Evolutionary conservation across 371 early-diverging fungal genomes (phyloP).

Genomic region (Mucor mucedo): DNA sequence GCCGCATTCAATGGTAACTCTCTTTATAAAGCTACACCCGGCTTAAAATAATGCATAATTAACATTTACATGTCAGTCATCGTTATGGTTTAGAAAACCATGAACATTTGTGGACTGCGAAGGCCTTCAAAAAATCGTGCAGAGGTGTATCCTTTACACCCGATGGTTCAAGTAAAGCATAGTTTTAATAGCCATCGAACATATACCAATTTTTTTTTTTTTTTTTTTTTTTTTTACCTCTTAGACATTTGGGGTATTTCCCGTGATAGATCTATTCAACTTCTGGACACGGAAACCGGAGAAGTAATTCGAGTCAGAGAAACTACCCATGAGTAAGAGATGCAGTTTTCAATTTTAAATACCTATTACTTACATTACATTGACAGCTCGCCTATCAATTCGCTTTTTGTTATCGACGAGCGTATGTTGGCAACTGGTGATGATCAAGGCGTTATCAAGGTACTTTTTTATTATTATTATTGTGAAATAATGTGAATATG

Average conservation of each 20-base stretch:
- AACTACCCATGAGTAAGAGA: conserved; percentile 76
- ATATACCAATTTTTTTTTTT: not conserved
- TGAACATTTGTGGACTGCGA: conserved; percentile 59
- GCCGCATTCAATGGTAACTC: conserved; percentile 72
- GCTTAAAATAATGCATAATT: too few species aligned
- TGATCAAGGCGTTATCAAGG: conserved; percentile 88
- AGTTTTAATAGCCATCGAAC: conserved; percentile 1
- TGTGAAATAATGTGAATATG: not conserved
- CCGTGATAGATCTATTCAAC: conserved; percentile 77
- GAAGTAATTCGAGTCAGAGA: conserved; percentile 60
- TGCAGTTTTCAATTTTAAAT: too few species aligned
- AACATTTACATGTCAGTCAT: conserved; percentile 34
- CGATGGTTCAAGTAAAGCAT: conserved; percentile 69
- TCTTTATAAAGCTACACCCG: too few species aligned
- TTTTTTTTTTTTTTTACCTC: not conserved
- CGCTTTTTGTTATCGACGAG: conserved; percentile 68
- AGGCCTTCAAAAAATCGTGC: conserved; percentile 83
- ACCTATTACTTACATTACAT: not conserved
- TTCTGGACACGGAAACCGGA: conserved; percentile 75
- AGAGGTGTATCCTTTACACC: conserved; percentile 77
- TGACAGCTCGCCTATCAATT: conserved; percentile 73
- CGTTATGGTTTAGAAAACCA: conserved; percentile 56
- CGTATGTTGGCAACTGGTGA: conserved; percentile 88
- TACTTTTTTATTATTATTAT: conserved; percentile 17
- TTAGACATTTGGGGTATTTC: conserved; percentile 74